Conservation (phyloP, 345 rosid species). For the Ailanthus altissimus region DNA sequence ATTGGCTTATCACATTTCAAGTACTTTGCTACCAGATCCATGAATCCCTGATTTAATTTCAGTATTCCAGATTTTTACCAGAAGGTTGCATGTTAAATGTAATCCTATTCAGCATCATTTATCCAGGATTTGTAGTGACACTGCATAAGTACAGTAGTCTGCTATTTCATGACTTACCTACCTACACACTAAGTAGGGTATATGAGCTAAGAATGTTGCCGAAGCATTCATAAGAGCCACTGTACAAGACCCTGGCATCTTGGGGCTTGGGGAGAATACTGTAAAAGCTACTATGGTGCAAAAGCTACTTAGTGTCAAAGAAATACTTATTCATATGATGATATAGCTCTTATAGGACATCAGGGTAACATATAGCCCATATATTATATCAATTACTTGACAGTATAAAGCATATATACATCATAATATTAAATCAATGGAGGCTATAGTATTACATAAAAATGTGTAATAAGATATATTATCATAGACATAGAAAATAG, state of each 20-base stretch:
- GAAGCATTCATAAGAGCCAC: neutral
- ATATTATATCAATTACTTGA: neutral
- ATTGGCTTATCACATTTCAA: neutral
- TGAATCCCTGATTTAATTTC: neutral
- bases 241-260: neutral
- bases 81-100: neutral
- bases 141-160: neutral
- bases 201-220: neutral
- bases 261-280: neutral
- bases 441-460: neutral
- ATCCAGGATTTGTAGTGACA: neutral
- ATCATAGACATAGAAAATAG: slow-evolving; percentile 46
- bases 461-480: slow-evolving; percentile 29
- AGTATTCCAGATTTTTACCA: neutral
- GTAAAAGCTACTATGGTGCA: neutral
- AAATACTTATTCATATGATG: slow-evolving; percentile 4
- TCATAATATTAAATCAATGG: slow-evolving; percentile 3
- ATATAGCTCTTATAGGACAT: slow-evolving; percentile 12
- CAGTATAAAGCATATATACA: slow-evolving; percentile 20
- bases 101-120: neutral
- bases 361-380: neutral
- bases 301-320: neutral
- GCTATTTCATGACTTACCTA: neutral
- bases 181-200: neutral
- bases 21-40: neutral